A percentile compares a stretch with the other conserved stretches of the same genome.
Conservation (phyloP, 2,329 filamentous ascomycete genomes). For the Coleophoma cylindrospora region DNA sequence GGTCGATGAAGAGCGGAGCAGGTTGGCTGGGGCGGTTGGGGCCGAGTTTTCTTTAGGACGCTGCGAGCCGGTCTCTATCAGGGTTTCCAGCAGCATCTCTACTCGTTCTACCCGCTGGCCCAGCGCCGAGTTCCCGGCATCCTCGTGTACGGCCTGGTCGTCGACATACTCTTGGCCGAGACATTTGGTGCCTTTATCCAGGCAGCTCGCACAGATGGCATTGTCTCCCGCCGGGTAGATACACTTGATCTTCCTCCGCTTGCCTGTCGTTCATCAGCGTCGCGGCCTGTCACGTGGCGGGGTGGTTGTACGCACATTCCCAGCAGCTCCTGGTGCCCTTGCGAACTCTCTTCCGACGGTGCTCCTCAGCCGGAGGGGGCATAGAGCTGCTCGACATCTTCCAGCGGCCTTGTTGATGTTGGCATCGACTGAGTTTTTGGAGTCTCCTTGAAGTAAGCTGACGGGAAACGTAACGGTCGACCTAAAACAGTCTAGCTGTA, state of each 20-base stretch:
- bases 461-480: no score
- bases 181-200: neutral
- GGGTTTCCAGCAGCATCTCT: neutral
- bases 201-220: neutral
- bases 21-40: neutral
- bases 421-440: no score
- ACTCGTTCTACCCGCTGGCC: neutral
- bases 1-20: neutral
- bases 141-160: no score
- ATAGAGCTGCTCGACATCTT: no score
- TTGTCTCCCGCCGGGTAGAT: neutral
- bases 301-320: conserved; percentile 43
- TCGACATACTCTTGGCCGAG: neutral
- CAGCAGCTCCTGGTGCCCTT: conserved; percentile 51
- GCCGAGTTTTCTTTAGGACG: neutral
- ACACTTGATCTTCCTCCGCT: neutral
- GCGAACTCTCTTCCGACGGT: conserved; percentile 8
- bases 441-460: no score
- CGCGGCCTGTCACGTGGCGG: no score
- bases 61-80: neutral
- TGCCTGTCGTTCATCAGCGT: neutral
- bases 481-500: no score
- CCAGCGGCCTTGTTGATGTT: no score
- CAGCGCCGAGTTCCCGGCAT: neutral
- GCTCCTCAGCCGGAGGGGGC: neutral